Percentiles rank a stretch among this genome's conserved stretches.
Conservation (phyloP, 1,139 yeast genomes). For the Yamadazyma epiphylla region DNA sequence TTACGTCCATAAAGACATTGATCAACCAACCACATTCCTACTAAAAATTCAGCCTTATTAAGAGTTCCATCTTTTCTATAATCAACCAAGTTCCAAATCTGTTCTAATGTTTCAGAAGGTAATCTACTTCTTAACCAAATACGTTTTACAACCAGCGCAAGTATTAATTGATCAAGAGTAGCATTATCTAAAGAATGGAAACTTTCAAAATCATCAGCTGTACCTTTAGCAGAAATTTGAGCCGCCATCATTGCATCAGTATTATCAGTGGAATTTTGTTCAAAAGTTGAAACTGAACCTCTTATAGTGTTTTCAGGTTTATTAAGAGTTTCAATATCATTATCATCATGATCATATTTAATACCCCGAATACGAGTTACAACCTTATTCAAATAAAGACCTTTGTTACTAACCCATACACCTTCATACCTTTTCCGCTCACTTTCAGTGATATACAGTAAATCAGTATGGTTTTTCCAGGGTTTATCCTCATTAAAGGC, state of each 20-base stretch:
- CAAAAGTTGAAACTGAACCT: conserved; percentile 8
- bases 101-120: conserved; percentile 56
- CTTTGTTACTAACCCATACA: conserved; percentile 86
- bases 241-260: conserved; percentile 25
- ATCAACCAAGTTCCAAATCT: conserved; percentile 82
- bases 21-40: conserved; percentile 95
- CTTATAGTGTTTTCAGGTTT: conserved; percentile 4
- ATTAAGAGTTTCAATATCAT: conserved; percentile 9
- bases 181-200: conserved; percentile 32
- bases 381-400: conserved; percentile 50
- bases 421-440: conserved; percentile 91
- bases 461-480: conserved; percentile 83
- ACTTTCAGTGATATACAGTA: conserved; percentile 55
- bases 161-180: conserved; percentile 41
- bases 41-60: conserved; percentile 76
- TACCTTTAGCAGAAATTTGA: conserved; percentile 23
- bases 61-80: conserved; percentile 71
- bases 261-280: conserved; percentile 16
- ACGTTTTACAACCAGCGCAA: conserved; percentile 67
- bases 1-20: conserved; percentile 94
- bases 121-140: conserved; percentile 79
- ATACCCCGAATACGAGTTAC: conserved; percentile 35
- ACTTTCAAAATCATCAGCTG: conserved; percentile 18
- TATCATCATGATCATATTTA: conserved; percentile 17
- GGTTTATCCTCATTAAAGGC: conserved; percentile 87